Evolutionary conservation across 2,329 filamentous ascomycete genomes (phyloP), one percentile per base, ranked within the genome.

Genomic region (Alternaria sp.): DNA sequence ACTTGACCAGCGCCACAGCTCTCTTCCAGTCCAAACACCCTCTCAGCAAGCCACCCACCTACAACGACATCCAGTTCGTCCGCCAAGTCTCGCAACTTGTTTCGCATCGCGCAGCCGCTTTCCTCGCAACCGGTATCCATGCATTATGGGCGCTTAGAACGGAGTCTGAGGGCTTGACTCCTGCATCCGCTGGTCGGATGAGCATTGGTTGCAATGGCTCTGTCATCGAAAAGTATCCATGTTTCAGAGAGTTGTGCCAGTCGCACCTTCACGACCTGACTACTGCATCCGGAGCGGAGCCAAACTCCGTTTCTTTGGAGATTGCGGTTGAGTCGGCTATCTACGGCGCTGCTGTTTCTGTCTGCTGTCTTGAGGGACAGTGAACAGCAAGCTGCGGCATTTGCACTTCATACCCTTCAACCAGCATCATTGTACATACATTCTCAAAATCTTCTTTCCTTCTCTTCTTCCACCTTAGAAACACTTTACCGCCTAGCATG

Each of bases 161-260:
- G 43, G 80, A 83, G 15, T 80, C 81, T 9, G 86, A 88, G 67
- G 82, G 78, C 12, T 57, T 82, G 12, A 69, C 74, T 6, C 76
- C 79, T 19, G 64, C 74, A 44, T 68, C 72, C 17, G 76, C 75
- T 8, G 80, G 75, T 21, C 77, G 75, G 62, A 77, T 83, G 56
- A 81, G 82, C 44, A 82, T 95, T n/a, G 90, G 90, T 4, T 94
- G 90, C 79, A 93, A 93, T 73, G 92, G 92, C 47, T 91, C 89
- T 26, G 91, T 95, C 53, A 89, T 94, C 55, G 91, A 94, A 79
- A 89, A 90, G 70, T 95, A 94, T 73, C 91, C 92, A 0, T 82
- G 83, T 8, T 95, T 93, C 77, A 82, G 86, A 21, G 79, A 78
- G 30, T 84, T 81, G 45, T 90, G 89, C 72, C 91, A 94, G 76